Evolutionary conservation across 148 eudicot species (phyloP).

Genomic region (Rhododendron ovatum): DNA sequence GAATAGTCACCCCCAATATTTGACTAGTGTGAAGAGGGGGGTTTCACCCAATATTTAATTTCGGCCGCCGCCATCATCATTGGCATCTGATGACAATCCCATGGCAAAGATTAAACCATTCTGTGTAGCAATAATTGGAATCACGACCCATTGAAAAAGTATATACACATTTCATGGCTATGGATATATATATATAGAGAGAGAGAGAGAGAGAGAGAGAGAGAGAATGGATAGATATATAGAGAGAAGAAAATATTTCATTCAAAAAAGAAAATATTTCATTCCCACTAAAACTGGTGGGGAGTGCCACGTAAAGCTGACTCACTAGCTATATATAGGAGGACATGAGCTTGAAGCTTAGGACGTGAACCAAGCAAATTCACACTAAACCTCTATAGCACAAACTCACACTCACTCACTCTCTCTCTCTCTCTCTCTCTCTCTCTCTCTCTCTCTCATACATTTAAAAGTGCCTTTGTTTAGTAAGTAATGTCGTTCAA

Average conservation of each 20-base stretch:
- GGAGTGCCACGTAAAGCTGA: neutral
- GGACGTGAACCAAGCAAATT: neutral
- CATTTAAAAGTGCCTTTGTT: neutral
- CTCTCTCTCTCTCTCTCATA: neutral
- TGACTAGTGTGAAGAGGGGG: neutral
- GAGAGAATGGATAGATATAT: neutral
- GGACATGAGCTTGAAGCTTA: neutral
- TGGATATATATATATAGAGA: neutral
- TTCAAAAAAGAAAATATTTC: neutral
- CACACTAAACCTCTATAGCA: neutral
- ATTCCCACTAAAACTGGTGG: neutral
- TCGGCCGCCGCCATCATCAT: neutral
- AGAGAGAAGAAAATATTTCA: neutral
- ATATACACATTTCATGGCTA: neutral
- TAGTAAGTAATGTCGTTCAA: slow-evolving; percentile 14
- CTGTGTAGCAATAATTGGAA: slow-evolving; percentile 4
- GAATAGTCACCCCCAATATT: neutral
- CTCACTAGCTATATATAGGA: slow-evolving; percentile 5
- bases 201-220: too few relatives aligned
- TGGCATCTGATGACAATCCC: neutral
- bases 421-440: neutral
- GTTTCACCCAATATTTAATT: neutral
- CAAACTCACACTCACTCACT: neutral
- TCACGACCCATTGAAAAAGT: neutral
- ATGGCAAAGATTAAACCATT: neutral